Evolutionary conservation across 2,329 filamentous ascomycete genomes (phyloP).

Genomic region (Volutella citrinella): DNA sequence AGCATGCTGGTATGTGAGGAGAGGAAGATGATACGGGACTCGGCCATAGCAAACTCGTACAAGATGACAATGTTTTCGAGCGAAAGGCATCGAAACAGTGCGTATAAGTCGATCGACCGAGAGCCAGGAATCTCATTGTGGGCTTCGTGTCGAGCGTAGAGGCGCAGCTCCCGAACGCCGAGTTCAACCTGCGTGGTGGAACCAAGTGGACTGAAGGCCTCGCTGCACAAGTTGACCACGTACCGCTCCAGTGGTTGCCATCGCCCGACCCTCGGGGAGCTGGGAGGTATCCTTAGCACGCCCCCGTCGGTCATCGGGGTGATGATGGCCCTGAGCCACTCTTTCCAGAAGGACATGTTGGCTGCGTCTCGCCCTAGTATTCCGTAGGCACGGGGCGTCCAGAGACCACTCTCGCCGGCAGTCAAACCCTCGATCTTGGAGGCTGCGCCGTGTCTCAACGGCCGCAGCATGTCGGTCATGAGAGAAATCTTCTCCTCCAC

Average conservation of each 20-base stretch:
- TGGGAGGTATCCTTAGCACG: conserved; percentile 78
- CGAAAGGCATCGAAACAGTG: conserved; percentile 84
- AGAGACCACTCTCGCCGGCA: conserved; percentile 90
- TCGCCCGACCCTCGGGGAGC: conserved; percentile 84
- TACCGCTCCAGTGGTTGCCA: conserved; percentile 98
- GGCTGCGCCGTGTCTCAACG: conserved; percentile 88
- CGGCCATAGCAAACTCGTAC: conserved; percentile 88
- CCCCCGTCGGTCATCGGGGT: conserved; percentile 92
- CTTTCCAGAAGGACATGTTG: conserved; percentile 93
- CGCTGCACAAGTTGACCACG: conserved; percentile 93
- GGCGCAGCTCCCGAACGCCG: conserved; percentile 79
- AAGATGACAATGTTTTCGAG: conserved; percentile 89
- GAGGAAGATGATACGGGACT: conserved; percentile 92
- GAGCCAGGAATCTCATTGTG: conserved; percentile 90
- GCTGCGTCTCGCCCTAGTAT: conserved; percentile 81
- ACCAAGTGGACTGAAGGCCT: conserved; percentile 85
- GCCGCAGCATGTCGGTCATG: conserved; percentile 93
- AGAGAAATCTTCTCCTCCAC: conserved; percentile 96
- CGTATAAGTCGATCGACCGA: conserved; percentile 87
- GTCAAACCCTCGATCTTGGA: conserved; percentile 97
- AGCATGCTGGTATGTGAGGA: conserved; percentile 97
- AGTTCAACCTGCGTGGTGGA: conserved; percentile 97
- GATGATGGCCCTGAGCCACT: conserved; percentile 92
- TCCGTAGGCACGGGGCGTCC: conserved; percentile 92
- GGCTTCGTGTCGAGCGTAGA: conserved; percentile 92